Conservation (phyloP, 495 filamentous ascomycete genomes). For the Aspergillus ostianus region DNA sequence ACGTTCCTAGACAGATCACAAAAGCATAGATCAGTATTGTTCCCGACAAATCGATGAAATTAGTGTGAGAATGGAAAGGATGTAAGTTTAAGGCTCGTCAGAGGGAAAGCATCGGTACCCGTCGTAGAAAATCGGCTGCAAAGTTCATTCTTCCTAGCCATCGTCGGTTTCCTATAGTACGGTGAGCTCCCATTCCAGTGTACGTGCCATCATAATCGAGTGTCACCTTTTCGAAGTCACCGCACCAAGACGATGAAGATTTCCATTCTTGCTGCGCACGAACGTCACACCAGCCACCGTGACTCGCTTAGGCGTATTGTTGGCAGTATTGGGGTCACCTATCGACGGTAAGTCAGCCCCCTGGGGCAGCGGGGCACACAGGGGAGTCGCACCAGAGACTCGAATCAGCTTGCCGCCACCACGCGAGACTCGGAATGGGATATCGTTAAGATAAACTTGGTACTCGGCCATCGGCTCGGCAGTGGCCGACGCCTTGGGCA, state of each 20-base stretch:
- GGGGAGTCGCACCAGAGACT: constrained; percentile 60
- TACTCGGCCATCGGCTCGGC: constrained; percentile 44
- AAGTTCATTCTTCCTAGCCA: constrained; percentile 66
- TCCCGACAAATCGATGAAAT: constrained; percentile 3
- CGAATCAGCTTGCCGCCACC: constrained; percentile 84
- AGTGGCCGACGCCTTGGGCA: constrained; percentile 33
- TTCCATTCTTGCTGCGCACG: constrained; percentile 86
- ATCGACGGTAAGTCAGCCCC: constrained; percentile 45
- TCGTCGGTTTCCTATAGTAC: constrained; percentile 40
- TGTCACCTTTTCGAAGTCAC: constrained; percentile 44
- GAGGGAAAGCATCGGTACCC: constrained; percentile 58
- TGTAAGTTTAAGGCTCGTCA: constrained; percentile 4
- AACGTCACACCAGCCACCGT: constrained; percentile 81
- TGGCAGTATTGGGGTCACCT: constrained; percentile 62
- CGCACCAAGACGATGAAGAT: constrained; percentile 67
- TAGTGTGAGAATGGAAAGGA: constrained; percentile 9
- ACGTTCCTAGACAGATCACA: constrained; percentile 60
- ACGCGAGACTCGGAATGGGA: constrained; percentile 70
- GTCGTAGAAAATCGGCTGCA: constrained; percentile 90
- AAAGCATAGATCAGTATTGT: constrained; percentile 14
- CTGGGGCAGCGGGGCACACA: constrained; percentile 6
- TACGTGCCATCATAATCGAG: constrained; percentile 5
- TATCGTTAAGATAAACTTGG: constrained; percentile 71
- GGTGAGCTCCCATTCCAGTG: constrained; percentile 22
- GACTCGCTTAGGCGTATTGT: constrained; percentile 75